phyloP scores from a whole-genome alignment of 2,329 filamentous ascomycete genomes.

The Penicillium sp. region DNA sequence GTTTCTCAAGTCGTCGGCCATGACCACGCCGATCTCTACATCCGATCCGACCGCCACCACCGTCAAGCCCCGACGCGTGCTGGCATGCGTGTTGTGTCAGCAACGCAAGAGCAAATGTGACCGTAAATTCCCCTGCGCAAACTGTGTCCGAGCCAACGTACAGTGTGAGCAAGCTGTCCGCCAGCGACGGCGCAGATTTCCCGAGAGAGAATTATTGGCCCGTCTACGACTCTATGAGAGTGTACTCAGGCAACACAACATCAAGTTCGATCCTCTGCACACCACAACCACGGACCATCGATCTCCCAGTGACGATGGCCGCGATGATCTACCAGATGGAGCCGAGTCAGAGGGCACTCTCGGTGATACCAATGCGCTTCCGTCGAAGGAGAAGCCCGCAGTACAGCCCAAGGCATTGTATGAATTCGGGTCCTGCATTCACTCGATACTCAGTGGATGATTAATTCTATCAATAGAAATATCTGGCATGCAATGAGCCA shows the following conservation, averaged over 20 bases:
- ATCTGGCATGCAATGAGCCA: slow-evolving; percentile 45
- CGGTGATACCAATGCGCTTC: slow-evolving; percentile 12
- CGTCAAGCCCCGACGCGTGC: slow-evolving; percentile 11
- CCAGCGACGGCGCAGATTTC: not conserved
- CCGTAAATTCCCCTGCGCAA: slow-evolving; percentile 39
- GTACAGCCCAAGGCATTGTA: too few relatives aligned
- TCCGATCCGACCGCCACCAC: not conserved
- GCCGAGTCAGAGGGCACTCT: not conserved
- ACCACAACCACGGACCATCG: not conserved
- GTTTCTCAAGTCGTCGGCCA: too few relatives aligned
- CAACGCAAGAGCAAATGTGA: slow-evolving; percentile 71
- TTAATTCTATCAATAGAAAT: slow-evolving; percentile 30
- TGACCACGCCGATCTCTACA: too few relatives aligned
- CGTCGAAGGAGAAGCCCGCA: too few relatives aligned
- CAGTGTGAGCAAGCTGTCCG: not conserved
- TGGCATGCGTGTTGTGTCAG: slow-evolving; percentile 64
- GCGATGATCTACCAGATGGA: not conserved
- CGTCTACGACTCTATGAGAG: not conserved
- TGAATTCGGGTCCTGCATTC: not conserved
- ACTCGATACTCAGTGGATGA: not conserved
- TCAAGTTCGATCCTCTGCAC: slow-evolving; percentile 1
- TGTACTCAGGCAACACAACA: not conserved
- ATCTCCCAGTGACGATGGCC: not conserved
- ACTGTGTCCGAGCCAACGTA: not conserved
- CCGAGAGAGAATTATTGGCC: not conserved